These are phyloP conservation scores for Apocynum venetum DNA, from an alignment of 257 asterid species.

Conservation along the genomic window DNA sequence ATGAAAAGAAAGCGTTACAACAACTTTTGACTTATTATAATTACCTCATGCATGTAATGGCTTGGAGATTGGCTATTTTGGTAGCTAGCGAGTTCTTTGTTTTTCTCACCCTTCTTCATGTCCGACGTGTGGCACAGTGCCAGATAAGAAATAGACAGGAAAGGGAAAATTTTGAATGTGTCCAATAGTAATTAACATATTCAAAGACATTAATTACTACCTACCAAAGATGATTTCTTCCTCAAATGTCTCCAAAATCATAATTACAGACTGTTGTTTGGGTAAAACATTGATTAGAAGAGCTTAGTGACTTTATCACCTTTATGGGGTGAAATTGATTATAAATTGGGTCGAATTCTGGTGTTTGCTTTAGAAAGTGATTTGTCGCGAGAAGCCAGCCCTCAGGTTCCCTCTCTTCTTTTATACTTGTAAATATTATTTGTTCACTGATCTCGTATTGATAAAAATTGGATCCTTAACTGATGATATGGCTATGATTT, in stretches of 20 bases:
- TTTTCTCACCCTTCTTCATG: constrained; percentile 26
- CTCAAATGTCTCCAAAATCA: constrained; percentile 26
- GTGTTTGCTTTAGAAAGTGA: not conserved
- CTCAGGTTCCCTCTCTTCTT: constrained; percentile 17
- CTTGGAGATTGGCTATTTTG: constrained; percentile 13
- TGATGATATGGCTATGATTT: not conserved
- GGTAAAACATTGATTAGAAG: constrained; percentile 27
- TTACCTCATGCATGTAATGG: constrained; percentile 18
- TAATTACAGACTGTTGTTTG: constrained; percentile 26
- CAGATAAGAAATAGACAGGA: constrained; percentile 14
- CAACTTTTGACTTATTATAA: constrained; percentile 17
- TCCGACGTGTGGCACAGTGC: constrained; percentile 23
- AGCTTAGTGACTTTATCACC: constrained; percentile 17
- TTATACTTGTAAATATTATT: constrained; percentile 2
- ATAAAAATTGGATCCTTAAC: not conserved
- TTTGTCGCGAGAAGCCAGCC: constrained; percentile 11
- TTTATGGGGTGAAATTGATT: constrained; percentile 14
- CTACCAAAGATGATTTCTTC: constrained; percentile 34
- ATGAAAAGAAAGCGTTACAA: constrained; percentile 16
- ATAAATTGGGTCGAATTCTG: constrained; percentile 24
- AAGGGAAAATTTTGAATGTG: constrained; percentile 22
- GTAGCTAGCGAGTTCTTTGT: constrained; percentile 23
- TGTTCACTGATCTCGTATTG: not conserved
- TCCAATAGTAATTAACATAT: constrained; percentile 21
- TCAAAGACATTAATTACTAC: constrained; percentile 32